Conservation (phyloP, 208 protist species). For the Trypanosoma theileri region DNA sequence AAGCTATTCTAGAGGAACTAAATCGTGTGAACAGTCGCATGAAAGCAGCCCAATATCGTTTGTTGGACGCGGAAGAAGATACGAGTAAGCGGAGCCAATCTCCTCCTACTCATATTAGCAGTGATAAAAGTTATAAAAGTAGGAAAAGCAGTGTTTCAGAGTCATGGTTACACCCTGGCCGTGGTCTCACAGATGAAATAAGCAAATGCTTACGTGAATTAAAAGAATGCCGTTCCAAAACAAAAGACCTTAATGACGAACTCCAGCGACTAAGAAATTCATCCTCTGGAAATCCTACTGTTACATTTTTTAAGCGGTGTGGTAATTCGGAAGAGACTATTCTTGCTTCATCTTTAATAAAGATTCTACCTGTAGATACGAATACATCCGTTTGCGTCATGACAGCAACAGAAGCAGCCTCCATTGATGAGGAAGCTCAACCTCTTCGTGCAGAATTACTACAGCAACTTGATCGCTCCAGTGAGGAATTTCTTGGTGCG, state of each 20-base stretch:
- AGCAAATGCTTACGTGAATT: constrained; percentile 13
- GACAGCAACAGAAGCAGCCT: constrained; percentile 11
- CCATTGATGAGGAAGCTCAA: constrained; percentile 13
- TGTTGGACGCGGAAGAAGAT: constrained; percentile 13
- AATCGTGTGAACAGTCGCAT: constrained; percentile 5
- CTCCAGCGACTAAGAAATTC: constrained; percentile 9
- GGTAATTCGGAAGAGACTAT: constrained; percentile 10
- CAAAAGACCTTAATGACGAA: constrained; percentile 15
- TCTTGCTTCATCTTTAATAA: constrained; percentile 22
- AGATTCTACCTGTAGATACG: constrained; percentile 13
- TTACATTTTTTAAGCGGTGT: constrained; percentile 6
- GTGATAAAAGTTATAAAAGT: not conserved
- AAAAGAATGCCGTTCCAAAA: constrained; percentile 11
- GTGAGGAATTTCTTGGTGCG: not conserved
- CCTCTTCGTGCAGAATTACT: constrained; percentile 5
- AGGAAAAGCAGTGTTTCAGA: not conserved
- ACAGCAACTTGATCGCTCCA: constrained; percentile 3
- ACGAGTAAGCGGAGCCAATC: not conserved
- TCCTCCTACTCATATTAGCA: not conserved
- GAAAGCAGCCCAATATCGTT: not conserved
- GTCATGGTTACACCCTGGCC: not conserved
- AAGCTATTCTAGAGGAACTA: constrained; percentile 5
- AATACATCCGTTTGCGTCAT: constrained; percentile 7
- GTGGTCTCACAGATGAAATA: constrained; percentile 9
- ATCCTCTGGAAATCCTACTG: not conserved